Percentiles rank a stretch among this genome's conserved stretches.
Evolutionary conservation across 345 rosid genomes (phyloP).

Genomic region (Salix brachista): DNA sequence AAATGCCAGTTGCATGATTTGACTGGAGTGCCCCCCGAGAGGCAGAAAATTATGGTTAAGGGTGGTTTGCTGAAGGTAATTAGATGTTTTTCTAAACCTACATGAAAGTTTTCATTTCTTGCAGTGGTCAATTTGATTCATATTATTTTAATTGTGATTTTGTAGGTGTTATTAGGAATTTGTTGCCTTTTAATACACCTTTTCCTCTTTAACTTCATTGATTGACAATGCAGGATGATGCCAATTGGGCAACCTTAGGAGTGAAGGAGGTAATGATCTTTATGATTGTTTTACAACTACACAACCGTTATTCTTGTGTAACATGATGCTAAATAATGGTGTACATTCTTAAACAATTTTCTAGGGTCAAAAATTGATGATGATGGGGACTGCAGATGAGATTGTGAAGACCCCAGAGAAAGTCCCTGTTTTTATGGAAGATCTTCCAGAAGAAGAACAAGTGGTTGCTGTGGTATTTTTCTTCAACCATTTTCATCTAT

Average conservation of each 20-base stretch:
- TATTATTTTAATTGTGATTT: not conserved
- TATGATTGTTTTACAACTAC: not conserved
- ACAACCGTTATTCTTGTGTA: not conserved
- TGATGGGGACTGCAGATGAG: constrained; percentile 99
- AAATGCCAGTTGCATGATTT: constrained; percentile 84
- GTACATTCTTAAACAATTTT: not conserved
- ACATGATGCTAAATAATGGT: not conserved
- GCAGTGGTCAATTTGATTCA: not conserved
- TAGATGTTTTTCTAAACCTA: not conserved
- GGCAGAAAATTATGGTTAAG: constrained; percentile 98
- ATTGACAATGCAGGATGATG: constrained; percentile 66
- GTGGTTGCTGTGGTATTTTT: constrained; percentile 56
- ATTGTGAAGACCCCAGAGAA: constrained; percentile 92
- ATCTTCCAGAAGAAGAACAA: constrained; percentile 95
- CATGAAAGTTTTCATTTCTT: not conserved
- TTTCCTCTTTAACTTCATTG: not conserved
- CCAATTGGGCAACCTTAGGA: constrained; percentile 79
- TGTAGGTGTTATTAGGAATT: not conserved
- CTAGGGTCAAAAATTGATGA: constrained; percentile 95
- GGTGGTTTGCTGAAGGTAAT: constrained; percentile 89
- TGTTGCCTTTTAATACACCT: not conserved
- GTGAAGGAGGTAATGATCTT: constrained; percentile 58
- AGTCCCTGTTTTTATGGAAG: constrained; percentile 88
- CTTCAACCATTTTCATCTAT: not conserved
- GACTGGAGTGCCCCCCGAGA: constrained; percentile 90